Base-by-base conservation (phyloP, 768 basidiomycete genomes). In the Suillus weaverae region DNA sequence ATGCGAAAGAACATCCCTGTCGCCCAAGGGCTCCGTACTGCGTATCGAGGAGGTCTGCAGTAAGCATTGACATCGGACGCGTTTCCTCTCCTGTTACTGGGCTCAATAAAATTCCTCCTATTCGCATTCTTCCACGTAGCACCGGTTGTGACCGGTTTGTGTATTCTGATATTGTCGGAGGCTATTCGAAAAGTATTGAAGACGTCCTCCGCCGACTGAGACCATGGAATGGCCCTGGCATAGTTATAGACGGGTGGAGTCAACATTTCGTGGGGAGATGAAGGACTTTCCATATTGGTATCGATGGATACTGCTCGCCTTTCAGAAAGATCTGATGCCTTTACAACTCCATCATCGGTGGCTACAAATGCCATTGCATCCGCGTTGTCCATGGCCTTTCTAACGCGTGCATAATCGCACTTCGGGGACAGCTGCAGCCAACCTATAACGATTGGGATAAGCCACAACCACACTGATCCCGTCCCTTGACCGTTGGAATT, bases 391-490 rank as follows among this genome's bases (percentile, higher is more conserved):
- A 80, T 46, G 5, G 78, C 78, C 20, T 22, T 26, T 26, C 14
- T 48, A 13, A 82, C 69, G 11, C 78, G 75, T 2, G 46, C 46
- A 5, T 72, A 70, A 65, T 81, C 78, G 55, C 78, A 79, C 63
- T 81, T 77, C 0, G 81, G 80, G 0, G 80, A 78, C 8, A 81
- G 64, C 57, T 80, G 72, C 9, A 82, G 68, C 78, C 81, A 82
- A 7, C 80, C 78, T 4, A 78, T 67, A 16, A 81, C 76, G 7
- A 83, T 66, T 0, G 81, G 75, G 9, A 83, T 41, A 26, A 83
- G 72, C 80, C 81, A 84, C 7, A 82, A 66, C 81, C 80, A 84
- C 14, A 78, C 68, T 3, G 77, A 77, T 2, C 77, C 81, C 8
- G 79, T 76, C 26, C 74, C 78, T 61, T 80, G 74, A 0, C 81